Evolutionary conservation across 805 yeast genomes (phyloP).

Genomic region (Lipomyces japonicus): DNA sequence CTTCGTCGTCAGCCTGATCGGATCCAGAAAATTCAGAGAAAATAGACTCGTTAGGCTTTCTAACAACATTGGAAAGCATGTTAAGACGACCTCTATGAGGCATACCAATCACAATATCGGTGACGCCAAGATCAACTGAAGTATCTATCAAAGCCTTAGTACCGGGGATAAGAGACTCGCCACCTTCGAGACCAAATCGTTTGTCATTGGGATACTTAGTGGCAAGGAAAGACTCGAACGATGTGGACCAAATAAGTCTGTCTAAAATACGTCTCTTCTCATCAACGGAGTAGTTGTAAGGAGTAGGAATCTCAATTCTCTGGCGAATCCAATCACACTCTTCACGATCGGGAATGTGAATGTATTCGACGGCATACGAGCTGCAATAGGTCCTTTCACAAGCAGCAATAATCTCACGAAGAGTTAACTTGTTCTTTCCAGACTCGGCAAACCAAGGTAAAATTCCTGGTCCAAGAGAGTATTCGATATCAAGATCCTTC

Average conservation of each 20-base stretch:
- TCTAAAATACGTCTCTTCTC: slow-evolving; percentile 95
- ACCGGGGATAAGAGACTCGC: slow-evolving; percentile 95
- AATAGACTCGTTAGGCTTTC: slow-evolving; percentile 97
- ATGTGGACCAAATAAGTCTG: slow-evolving; percentile 93
- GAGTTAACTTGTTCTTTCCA: slow-evolving; percentile 57
- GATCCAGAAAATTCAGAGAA: slow-evolving; percentile 95
- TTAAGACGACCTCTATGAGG: slow-evolving; percentile 99
- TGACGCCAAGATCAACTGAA: slow-evolving; percentile 80
- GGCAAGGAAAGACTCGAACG: slow-evolving; percentile 87
- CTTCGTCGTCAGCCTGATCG: slow-evolving; percentile 76
- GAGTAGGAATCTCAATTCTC: slow-evolving; percentile 87
- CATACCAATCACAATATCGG: slow-evolving; percentile 97
- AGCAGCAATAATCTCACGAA: slow-evolving; percentile 70
- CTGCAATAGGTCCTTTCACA: slow-evolving; percentile 86
- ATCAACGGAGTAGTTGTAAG: slow-evolving; percentile 76
- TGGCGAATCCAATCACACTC: slow-evolving; percentile 99
- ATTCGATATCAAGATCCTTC: slow-evolving; percentile 73
- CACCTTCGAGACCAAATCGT: slow-evolving; percentile 98
- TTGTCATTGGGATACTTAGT: slow-evolving; percentile 91
- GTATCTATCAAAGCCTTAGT: slow-evolving; percentile 93
- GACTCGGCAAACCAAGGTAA: slow-evolving; percentile 81
- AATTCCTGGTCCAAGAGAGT: slow-evolving; percentile 96
- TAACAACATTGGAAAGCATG: slow-evolving; percentile 95
- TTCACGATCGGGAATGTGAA: slow-evolving; percentile 91
- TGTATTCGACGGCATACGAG: slow-evolving; percentile 88